phyloP scores from a whole-genome alignment of 2,329 filamentous ascomycete genomes.

The Sporothrix phasma region DNA sequence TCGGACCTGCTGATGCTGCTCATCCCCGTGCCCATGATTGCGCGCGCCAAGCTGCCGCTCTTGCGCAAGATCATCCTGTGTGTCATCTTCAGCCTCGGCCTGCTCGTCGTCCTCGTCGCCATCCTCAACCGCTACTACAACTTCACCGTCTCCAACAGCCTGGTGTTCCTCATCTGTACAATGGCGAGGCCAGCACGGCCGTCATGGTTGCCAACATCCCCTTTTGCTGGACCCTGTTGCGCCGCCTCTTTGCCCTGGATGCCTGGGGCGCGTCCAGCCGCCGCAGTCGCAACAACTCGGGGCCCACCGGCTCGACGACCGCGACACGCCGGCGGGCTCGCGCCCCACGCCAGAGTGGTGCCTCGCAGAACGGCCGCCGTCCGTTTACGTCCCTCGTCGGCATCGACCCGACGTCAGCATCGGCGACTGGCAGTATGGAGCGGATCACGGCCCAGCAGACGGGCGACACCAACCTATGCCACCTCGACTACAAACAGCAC shows the following conservation, averaged over 20 bases:
- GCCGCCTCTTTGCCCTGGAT: constrained; percentile 29
- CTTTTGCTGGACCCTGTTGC: constrained; percentile 47
- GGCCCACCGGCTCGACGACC: constrained; percentile 13
- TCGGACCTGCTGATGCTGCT: constrained; percentile 36
- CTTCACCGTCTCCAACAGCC: constrained; percentile 45
- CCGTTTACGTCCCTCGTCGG: background rate
- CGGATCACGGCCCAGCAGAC: constrained; percentile 9
- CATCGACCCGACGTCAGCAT: background rate
- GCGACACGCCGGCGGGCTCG: background rate
- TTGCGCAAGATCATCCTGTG: constrained; percentile 40
- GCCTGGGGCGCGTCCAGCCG: constrained; percentile 16
- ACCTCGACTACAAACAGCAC: background rate
- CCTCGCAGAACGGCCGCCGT: background rate
- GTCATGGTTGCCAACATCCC: constrained; percentile 52
- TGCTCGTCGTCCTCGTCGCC: constrained; percentile 44
- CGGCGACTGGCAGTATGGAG: constrained; percentile 16
- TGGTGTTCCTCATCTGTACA: constrained; percentile 50
- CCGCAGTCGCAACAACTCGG: constrained; percentile 10
- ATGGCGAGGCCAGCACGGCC: constrained; percentile 48
- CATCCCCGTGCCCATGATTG: constrained; percentile 37
- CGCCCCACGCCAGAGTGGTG: background rate
- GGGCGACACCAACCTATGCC: background rate
- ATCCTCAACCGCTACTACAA: constrained; percentile 53
- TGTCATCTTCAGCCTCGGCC: constrained; percentile 45
- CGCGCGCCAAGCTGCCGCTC: constrained; percentile 30